phyloP scores from a whole-genome alignment of 768 basidiomycete species.

The Porphyrellus cyaneotinctus region DNA sequence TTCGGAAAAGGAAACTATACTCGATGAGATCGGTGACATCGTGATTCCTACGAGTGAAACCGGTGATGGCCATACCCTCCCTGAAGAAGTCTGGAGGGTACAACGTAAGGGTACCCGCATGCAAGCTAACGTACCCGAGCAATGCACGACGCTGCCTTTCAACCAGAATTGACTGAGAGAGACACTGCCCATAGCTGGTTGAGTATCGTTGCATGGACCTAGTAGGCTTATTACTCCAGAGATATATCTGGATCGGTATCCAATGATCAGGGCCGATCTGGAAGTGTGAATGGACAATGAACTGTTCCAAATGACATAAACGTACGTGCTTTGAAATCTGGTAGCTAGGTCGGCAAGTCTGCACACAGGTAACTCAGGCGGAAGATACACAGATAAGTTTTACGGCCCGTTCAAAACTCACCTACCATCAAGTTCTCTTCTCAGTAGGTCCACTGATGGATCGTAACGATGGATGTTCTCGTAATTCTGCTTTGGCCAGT shows the following conservation, averaged over 20 bases:
- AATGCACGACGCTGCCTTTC: slow-evolving; percentile 48
- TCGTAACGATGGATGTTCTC: slow-evolving; percentile 59
- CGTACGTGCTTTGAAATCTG: slow-evolving; percentile 53
- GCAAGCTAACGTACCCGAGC: slow-evolving; percentile 35
- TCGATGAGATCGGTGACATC: background rate
- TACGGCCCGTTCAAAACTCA: background rate
- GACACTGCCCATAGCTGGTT: slow-evolving; percentile 32
- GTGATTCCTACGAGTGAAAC: background rate
- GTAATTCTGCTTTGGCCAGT: slow-evolving; percentile 47
- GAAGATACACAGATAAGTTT: no score
- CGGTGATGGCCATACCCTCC: slow-evolving; percentile 36
- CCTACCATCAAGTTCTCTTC: slow-evolving; percentile 52
- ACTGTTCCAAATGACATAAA: background rate
- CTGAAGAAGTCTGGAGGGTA: slow-evolving; percentile 36
- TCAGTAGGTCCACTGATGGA: slow-evolving; percentile 52
- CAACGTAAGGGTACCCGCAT: background rate
- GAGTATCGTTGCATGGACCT: background rate
- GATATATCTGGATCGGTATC: slow-evolving; percentile 57
- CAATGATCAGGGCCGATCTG: slow-evolving; percentile 60
- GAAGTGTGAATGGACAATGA: background rate
- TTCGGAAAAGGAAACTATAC: slow-evolving; percentile 51
- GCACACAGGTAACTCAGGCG: slow-evolving; percentile 49
- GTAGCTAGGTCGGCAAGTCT: slow-evolving; percentile 62
- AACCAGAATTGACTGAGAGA: slow-evolving; percentile 54
- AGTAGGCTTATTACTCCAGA: slow-evolving; percentile 37